A percentile compares a stretch with the other conserved stretches of the same genome.
phyloP scores from a whole-genome alignment of 148 eudicot species.

The Talinum fruticosum region DNA sequence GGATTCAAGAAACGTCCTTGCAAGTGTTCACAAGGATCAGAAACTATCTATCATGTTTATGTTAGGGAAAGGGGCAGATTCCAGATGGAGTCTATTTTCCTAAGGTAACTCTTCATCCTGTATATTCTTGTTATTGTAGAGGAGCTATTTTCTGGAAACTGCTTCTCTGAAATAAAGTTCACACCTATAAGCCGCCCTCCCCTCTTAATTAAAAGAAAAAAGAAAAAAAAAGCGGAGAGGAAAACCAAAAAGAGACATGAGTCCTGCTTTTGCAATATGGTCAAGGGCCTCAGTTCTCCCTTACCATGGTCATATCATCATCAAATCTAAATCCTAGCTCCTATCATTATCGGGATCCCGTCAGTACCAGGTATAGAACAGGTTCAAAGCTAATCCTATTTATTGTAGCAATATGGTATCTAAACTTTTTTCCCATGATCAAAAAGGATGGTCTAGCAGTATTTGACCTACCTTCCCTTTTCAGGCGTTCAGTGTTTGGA shows the following conservation, averaged over 20 bases:
- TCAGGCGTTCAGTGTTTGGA: not conserved
- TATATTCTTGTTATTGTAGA: not conserved
- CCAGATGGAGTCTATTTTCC: slow-evolving; percentile 69
- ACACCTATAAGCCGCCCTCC: not conserved
- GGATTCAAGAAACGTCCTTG: slow-evolving; percentile 65
- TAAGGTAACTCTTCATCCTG: slow-evolving; percentile 51
- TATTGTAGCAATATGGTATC: too few species aligned
- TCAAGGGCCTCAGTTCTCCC: not conserved
- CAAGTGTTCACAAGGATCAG: slow-evolving; percentile 66
- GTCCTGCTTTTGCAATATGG: too few species aligned
- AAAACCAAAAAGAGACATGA: too few species aligned
- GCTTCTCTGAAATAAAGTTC: not conserved
- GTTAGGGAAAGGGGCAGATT: slow-evolving; percentile 92
- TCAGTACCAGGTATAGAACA: not conserved
- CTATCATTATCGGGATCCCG: not conserved
- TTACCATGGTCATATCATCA: not conserved
- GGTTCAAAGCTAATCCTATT: not conserved
- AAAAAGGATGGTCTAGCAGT: not conserved
- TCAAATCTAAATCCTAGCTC: not conserved
- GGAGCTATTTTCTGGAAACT: not conserved
- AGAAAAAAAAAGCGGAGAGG: too few species aligned
- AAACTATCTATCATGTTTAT: slow-evolving; percentile 76
- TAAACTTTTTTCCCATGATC: too few species aligned
- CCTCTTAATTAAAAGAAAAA: too few species aligned
- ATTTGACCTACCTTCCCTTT: not conserved